phyloP scores from a whole-genome alignment of 202 grass and related monocot genomes.

The Zizania palustris region DNA sequence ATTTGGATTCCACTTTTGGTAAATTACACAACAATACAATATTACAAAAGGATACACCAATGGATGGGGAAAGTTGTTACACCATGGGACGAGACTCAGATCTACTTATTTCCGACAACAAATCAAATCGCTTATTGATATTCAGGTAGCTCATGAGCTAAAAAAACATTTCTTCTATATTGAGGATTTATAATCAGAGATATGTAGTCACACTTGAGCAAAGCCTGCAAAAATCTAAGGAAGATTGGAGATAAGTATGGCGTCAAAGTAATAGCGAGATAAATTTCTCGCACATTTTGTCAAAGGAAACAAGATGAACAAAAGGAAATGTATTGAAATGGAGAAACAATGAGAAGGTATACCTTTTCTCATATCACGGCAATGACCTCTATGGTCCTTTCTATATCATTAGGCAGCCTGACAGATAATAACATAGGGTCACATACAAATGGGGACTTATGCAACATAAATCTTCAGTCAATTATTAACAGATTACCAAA shows the following conservation, averaged over 20 bases:
- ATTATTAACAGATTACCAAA: slow-evolving; percentile 2
- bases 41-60: slow-evolving; percentile 6
- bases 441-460: background rate
- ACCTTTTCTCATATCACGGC: slow-evolving; percentile 39
- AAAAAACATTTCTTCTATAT: slow-evolving; percentile 44
- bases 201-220: slow-evolving; percentile 42
- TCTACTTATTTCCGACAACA: slow-evolving; percentile 52
- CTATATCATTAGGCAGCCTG: slow-evolving; percentile 48
- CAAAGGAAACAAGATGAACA: background rate
- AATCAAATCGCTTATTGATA: slow-evolving; percentile 55
- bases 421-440: slow-evolving; percentile 19
- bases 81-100: slow-evolving; percentile 7
- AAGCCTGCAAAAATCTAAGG: slow-evolving; percentile 34
- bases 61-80: background rate
- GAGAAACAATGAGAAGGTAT: slow-evolving; percentile 1
- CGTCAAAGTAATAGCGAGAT: background rate
- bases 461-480: background rate
- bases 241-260: background rate
- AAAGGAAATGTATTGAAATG: background rate
- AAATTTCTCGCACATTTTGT: background rate
- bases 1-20: too few relatives aligned
- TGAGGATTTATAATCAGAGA: slow-evolving; percentile 47
- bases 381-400: slow-evolving; percentile 36
- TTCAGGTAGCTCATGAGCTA: slow-evolving; percentile 33
- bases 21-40: slow-evolving; percentile 50